Conservation (phyloP, 202 grass and related monocot genomes). For the Zizania palustris region DNA sequence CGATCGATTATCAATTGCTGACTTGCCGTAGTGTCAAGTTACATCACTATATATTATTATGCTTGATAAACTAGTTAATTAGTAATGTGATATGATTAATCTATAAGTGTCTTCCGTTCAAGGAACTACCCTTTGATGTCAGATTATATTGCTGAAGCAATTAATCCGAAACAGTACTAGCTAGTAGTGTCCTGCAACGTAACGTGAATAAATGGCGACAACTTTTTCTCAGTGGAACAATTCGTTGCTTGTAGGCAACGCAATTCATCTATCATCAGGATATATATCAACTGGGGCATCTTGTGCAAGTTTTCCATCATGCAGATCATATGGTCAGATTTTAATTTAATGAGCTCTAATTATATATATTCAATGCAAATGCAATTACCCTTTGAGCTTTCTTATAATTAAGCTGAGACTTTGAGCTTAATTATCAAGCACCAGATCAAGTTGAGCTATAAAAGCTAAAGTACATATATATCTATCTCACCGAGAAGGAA, state of each 20-base stretch:
- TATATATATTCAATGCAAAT: slow-evolving; percentile 3
- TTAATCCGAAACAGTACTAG: background rate
- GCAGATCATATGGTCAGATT: slow-evolving; percentile 22
- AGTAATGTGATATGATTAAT: too few species aligned
- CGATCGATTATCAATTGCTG: too few species aligned
- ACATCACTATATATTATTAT: too few species aligned
- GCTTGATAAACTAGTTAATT: too few species aligned
- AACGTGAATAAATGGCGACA: slow-evolving; percentile 7
- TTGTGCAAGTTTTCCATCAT: slow-evolving; percentile 3
- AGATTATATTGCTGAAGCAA: background rate
- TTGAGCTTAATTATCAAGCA: background rate
- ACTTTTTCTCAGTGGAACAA: slow-evolving; percentile 13
- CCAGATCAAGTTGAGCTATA: slow-evolving; percentile 6
- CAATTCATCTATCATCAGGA: background rate
- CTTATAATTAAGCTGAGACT: background rate
- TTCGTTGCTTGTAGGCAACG: slow-evolving; percentile 37
- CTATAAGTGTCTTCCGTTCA: too few species aligned
- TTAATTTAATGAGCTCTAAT: slow-evolving; percentile 12
- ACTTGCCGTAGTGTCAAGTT: too few species aligned
- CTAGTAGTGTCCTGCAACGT: background rate
- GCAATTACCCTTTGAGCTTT: slow-evolving; percentile 7
- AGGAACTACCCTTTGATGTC: background rate
- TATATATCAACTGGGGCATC: background rate
- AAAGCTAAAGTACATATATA: slow-evolving; percentile 14
- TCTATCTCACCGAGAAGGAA: slow-evolving; percentile 35